Evolutionary conservation across 2,329 filamentous ascomycete species (phyloP).

Genomic region (Corniculantispora saksenae): DNA sequence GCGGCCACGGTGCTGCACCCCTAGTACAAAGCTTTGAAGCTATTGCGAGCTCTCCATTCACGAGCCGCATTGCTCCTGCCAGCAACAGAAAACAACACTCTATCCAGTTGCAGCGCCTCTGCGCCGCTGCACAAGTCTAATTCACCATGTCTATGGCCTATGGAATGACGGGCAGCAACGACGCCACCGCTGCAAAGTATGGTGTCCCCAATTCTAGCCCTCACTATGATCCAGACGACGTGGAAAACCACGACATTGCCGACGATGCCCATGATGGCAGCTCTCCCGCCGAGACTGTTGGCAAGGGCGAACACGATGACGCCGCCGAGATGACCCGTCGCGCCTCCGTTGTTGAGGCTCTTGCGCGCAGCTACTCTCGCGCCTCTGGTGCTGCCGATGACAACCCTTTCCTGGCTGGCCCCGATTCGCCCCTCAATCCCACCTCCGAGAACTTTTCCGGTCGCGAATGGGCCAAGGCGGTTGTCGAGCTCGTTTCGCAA

Average conservation of each 20-base stretch:
- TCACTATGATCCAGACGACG: constrained; percentile 27
- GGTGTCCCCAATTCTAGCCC: constrained; percentile 38
- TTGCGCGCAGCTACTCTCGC: constrained; percentile 53
- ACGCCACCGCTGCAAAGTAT: constrained; percentile 46
- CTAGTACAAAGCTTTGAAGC: neutral
- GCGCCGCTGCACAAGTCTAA: neutral
- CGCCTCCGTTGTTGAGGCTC: constrained; percentile 48
- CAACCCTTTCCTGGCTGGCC: constrained; percentile 49
- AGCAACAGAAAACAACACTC: neutral
- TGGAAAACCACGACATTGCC: constrained; percentile 30
- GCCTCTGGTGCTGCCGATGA: constrained; percentile 39
- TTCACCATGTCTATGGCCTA: constrained; percentile 43
- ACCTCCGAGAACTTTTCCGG: constrained; percentile 49
- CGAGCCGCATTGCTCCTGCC: neutral
- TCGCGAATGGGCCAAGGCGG: constrained; percentile 57
- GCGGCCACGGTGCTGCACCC: constrained; percentile 3
- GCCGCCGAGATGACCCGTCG: constrained; percentile 47
- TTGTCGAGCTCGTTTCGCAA: constrained; percentile 48
- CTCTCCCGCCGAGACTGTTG: constrained; percentile 22
- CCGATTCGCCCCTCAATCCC: constrained; percentile 51
- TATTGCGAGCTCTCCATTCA: neutral
- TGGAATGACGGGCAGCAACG: constrained; percentile 49
- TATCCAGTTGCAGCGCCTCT: neutral
- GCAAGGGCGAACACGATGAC: constrained; percentile 36
- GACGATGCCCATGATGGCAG: constrained; percentile 37